Evolutionary conservation across 2,329 filamentous ascomycete genomes (phyloP).

Genomic region (Trichoderma brevicompactum): DNA sequence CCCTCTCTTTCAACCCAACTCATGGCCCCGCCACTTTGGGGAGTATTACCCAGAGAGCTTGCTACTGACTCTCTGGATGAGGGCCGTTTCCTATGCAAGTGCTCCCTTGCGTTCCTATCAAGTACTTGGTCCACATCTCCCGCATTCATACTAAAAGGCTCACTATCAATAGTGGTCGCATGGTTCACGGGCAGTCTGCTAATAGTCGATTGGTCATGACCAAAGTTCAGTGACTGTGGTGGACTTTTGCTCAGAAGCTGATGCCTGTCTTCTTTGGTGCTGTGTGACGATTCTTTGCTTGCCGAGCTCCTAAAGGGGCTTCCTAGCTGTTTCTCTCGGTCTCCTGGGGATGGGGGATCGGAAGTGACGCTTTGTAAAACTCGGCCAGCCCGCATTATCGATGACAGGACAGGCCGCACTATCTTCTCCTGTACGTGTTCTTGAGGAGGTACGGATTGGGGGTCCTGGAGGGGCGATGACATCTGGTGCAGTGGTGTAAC

Average conservation of each 20-base stretch:
- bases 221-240: slow-evolving; percentile 33
- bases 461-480: slow-evolving; percentile 45
- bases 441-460: slow-evolving; percentile 38
- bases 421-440: slow-evolving; percentile 40
- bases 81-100: slow-evolving; percentile 12
- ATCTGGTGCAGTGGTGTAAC: slow-evolving; percentile 46
- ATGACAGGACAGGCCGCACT: slow-evolving; percentile 54
- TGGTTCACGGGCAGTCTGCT: slow-evolving; percentile 36
- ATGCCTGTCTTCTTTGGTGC: slow-evolving; percentile 36
- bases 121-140: slow-evolving; percentile 34
- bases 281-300: slow-evolving; percentile 43
- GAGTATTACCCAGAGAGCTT: slow-evolving; percentile 43
- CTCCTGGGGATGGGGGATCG: slow-evolving; percentile 61
- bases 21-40: slow-evolving; percentile 46
- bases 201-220: slow-evolving; percentile 28
- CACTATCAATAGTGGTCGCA: slow-evolving; percentile 21
- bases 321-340: slow-evolving; percentile 54
- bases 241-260: slow-evolving; percentile 41
- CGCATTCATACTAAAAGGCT: background rate
- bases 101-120: slow-evolving; percentile 35
- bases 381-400: slow-evolving; percentile 61
- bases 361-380: slow-evolving; percentile 63
- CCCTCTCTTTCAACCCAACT: slow-evolving; percentile 50
- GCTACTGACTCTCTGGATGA: slow-evolving; percentile 38
- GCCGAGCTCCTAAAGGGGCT: slow-evolving; percentile 58